Percentiles rank a stretch among this genome's conserved stretches.
phyloP scores from a whole-genome alignment of 2,329 filamentous ascomycete genomes.

The Colletotrichum tropicicola region DNA sequence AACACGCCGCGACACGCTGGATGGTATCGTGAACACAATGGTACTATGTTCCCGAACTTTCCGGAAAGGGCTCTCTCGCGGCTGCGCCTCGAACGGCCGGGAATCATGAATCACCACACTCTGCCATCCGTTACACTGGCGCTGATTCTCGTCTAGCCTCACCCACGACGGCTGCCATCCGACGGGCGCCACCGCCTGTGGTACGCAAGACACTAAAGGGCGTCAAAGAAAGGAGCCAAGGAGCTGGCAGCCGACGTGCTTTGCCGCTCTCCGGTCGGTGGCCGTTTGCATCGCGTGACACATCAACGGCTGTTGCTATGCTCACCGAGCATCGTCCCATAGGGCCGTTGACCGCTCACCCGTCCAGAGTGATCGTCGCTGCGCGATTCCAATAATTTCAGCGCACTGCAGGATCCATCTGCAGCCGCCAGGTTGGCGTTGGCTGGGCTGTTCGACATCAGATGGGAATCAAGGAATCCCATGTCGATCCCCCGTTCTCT shows the following conservation, averaged over 20 bases:
- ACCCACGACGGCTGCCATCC: background rate
- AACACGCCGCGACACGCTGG: background rate
- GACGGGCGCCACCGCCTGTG: background rate
- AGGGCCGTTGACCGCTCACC: conserved; percentile 9
- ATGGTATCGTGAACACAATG: conserved; percentile 21
- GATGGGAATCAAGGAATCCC: conserved; percentile 30
- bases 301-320: background rate
- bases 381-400: conserved; percentile 20
- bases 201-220: background rate
- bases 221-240: background rate
- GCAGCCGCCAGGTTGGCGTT: conserved; percentile 7
- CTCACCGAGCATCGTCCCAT: conserved; percentile 16
- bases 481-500: conserved; percentile 20
- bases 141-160: background rate
- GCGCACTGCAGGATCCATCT: conserved; percentile 6
- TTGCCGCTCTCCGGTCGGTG: background rate
- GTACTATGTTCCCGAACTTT: background rate
- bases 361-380: background rate
- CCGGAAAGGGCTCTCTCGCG: background rate
- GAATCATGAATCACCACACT: conserved; percentile 8
- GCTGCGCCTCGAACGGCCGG: background rate
- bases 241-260: background rate
- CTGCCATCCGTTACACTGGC: background rate
- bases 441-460: background rate
- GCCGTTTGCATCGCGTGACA: conserved; percentile 6